phyloP scores from a whole-genome alignment of 257 asterid genomes.

The Rehmannia glutinosa region DNA sequence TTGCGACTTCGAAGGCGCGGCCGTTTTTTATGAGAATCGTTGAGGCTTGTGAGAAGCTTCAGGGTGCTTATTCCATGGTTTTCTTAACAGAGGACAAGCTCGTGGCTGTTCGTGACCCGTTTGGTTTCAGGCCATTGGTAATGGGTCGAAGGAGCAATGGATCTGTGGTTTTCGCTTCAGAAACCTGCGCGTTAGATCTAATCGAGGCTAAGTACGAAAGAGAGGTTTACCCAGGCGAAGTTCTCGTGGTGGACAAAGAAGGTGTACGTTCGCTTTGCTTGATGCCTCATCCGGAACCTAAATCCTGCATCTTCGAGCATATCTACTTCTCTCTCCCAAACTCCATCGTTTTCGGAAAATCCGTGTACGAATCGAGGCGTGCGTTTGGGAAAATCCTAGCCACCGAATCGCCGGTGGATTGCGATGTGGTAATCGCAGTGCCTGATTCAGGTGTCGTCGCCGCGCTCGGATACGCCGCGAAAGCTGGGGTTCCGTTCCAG shows the following conservation, averaged over 20 bases:
- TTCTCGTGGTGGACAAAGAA: conserved; percentile 56
- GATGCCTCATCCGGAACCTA: conserved; percentile 58
- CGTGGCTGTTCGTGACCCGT: conserved; percentile 62
- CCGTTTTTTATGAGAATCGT: conserved; percentile 82
- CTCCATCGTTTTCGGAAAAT: conserved; percentile 69
- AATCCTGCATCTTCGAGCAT: conserved; percentile 84
- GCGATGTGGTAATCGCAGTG: conserved; percentile 92
- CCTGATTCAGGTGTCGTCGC: conserved; percentile 97
- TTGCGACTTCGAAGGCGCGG: conserved; percentile 82
- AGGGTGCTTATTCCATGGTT: conserved; percentile 88
- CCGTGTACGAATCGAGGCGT: conserved; percentile 75
- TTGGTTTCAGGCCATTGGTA: conserved; percentile 62
- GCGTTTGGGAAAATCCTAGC: conserved; percentile 77
- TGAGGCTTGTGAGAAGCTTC: conserved; percentile 78
- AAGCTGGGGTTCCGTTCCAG: conserved; percentile 86
- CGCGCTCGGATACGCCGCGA: conserved; percentile 85
- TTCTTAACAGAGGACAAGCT: conserved; percentile 59
- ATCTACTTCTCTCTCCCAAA: conserved; percentile 79
- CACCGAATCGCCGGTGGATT: conserved; percentile 67
- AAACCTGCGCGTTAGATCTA: conserved; percentile 62
- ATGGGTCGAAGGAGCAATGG: conserved; percentile 69
- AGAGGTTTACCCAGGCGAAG: conserved; percentile 67
- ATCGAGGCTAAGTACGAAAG: conserved; percentile 81
- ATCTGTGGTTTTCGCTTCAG: conserved; percentile 61
- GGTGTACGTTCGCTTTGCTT: conserved; percentile 53